Percentiles rank a stretch among this genome's conserved stretches.
These are phyloP conservation scores for Fragosphaeria purpurea DNA, from an alignment of 2,329 filamentous ascomycete species.

Conservation along the genomic window DNA sequence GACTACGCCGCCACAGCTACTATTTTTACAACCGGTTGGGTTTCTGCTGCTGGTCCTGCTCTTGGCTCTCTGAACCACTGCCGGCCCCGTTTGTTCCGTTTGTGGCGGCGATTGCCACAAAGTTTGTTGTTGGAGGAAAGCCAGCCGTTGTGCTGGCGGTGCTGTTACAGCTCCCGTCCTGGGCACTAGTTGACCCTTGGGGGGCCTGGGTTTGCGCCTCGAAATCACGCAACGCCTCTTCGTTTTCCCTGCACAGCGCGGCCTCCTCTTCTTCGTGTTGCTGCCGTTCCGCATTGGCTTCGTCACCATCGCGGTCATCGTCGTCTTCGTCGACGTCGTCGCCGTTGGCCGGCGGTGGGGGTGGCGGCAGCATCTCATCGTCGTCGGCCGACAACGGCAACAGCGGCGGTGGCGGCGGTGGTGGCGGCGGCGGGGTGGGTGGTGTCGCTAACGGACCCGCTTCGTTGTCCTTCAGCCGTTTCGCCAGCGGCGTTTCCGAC, in stretches of 20 bases:
- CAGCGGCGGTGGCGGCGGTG: slow-evolving; percentile 23
- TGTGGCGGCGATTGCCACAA: background rate
- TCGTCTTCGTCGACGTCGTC: slow-evolving; percentile 12
- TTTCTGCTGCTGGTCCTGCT: no score
- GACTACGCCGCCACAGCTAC: no score
- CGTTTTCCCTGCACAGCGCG: slow-evolving; percentile 27
- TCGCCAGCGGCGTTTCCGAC: slow-evolving; percentile 45
- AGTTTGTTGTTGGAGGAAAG: no score
- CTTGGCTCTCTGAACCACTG: no score
- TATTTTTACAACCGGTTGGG: no score
- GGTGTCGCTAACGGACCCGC: slow-evolving; percentile 13
- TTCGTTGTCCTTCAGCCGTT: slow-evolving; percentile 41
- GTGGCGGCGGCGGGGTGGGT: slow-evolving; percentile 40
- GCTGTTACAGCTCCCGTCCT: no score
- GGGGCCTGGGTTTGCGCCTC: slow-evolving; percentile 16
- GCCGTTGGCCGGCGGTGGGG: slow-evolving; percentile 5
- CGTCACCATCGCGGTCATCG: background rate
- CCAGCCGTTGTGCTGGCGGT: no score
- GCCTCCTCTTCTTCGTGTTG: slow-evolving; percentile 31
- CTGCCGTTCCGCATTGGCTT: slow-evolving; percentile 26
- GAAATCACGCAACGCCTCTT: slow-evolving; percentile 27
- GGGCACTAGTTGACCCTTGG: no score
- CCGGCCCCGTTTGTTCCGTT: background rate
- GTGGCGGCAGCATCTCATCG: slow-evolving; percentile 18
- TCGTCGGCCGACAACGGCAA: slow-evolving; percentile 5